Evolutionary conservation across 306 rosid genomes (phyloP), one percentile per base, ranked within the genome.

Genomic region (Prunus mongolica): DNA sequence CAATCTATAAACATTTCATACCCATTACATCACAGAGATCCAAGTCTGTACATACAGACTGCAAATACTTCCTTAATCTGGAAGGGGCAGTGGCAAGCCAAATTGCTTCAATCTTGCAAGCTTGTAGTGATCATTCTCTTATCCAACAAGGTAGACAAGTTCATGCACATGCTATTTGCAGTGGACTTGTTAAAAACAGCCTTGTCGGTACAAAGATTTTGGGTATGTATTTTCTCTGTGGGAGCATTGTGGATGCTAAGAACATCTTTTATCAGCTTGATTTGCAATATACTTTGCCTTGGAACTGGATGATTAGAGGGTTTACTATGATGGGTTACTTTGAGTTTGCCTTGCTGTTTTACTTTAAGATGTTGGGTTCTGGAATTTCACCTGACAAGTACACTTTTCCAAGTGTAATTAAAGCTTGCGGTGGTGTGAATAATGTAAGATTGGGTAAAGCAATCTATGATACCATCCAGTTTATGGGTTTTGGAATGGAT

Each of bases 241-340:
- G 88, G n/a, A 78, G 89, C 67, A 51, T 90, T 45, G 57, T 76
- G 50, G 90, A 79, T 80, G 90, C 91, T n/a, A 84, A 85, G 51
- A 86, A 77, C 79, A n/a, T 86, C 79, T 89, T 93, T 84, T 88
- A 79, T 77, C 69, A 74, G 68, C 87, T 90, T 58, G 82, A 86
- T 14, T 82, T 86, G 64, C 76, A 84, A 56, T 81, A 61, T 65
- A 30, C 88, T 74, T 89, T 83, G 62, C 85, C 95, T 38, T 93
- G 98, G 98, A 93, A 89, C 83, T 91, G 90, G 93, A 88, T 91
- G 87, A 91, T 93, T 74, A 91, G 93, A 76, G 94, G 86, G 68
- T 87, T 86, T 81, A 63, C 86, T 47, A 76, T 79, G 84, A 64
- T 80, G 88, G 90, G 93, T 30, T 71, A 77, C 87, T 88, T 81